Percentiles rank a stretch among this genome's conserved stretches.
These are phyloP conservation scores for Xylariales sp. DNA, from an alignment of 2,329 filamentous ascomycete genomes.

Conservation along the genomic window DNA sequence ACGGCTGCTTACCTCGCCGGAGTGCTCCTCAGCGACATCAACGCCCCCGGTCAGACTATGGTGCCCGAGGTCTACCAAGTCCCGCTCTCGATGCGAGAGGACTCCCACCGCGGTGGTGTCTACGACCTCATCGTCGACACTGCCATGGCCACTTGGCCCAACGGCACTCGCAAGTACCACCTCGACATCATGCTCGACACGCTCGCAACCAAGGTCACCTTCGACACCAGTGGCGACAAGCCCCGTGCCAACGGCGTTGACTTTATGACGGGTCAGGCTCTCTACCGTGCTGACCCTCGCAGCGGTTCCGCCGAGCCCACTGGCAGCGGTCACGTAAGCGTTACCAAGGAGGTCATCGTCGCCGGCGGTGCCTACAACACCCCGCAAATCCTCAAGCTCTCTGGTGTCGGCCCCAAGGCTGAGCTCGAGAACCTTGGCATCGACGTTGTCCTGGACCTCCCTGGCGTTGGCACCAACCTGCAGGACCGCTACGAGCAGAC, in stretches of 20 bases:
- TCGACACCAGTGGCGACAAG: constrained; percentile 21
- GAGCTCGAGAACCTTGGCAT: constrained; percentile 41
- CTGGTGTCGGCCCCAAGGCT: constrained; percentile 35
- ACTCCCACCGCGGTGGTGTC: constrained; percentile 47
- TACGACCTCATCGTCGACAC: constrained; percentile 27
- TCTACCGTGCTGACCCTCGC: constrained; percentile 38
- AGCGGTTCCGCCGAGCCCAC: constrained; percentile 17
- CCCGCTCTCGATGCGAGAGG: constrained; percentile 36
- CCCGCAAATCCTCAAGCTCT: constrained; percentile 41
- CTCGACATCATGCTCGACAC: constrained; percentile 28
- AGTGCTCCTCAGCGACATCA: constrained; percentile 24
- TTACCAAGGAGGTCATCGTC: constrained; percentile 41
- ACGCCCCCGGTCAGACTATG: constrained; percentile 46
- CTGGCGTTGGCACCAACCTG: constrained; percentile 59
- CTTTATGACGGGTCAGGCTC: constrained; percentile 31
- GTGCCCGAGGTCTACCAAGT: constrained; percentile 41
- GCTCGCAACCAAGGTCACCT: constrained; percentile 35
- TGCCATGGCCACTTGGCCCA: constrained; percentile 37
- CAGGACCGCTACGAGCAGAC: constrained; percentile 50
- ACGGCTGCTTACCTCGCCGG: constrained; percentile 4
- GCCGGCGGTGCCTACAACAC: constrained; percentile 42
- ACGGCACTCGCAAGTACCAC: constrained; percentile 39
- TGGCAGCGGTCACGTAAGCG: constrained; percentile 21
- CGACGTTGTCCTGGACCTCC: constrained; percentile 48
- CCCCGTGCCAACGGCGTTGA: constrained; percentile 36